phyloP scores from a whole-genome alignment of 129 eudicot species.

The Flaveria ramosissima region DNA sequence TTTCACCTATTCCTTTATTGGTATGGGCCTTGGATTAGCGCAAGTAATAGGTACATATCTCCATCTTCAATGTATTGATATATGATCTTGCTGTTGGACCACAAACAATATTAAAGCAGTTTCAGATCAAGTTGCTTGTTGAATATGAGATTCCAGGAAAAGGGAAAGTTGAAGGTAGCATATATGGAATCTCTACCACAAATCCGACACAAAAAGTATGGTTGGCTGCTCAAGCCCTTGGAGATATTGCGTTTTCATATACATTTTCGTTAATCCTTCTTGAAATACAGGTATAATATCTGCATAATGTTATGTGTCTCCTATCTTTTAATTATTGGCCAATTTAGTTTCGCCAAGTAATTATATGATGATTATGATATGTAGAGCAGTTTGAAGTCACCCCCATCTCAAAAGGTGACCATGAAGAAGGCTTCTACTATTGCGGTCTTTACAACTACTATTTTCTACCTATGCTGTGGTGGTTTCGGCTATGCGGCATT shows the following conservation, averaged over 20 bases:
- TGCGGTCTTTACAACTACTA: conserved; percentile 46
- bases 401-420: conserved; percentile 68
- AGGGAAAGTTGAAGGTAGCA: conserved; percentile 67
- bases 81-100: conserved; percentile 1
- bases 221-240: conserved; percentile 73
- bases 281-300: conserved; percentile 61
- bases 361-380: neutral
- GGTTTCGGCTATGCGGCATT: conserved; percentile 85
- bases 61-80: neutral
- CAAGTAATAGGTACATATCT: conserved; percentile 56
- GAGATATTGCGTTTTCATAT: conserved; percentile 77
- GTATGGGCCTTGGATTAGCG: conserved; percentile 68
- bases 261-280: conserved; percentile 63
- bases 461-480: conserved; percentile 77
- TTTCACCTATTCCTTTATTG: conserved; percentile 68
- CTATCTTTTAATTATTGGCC: neutral
- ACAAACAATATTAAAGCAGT: neutral
- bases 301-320: neutral
- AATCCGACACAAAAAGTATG: conserved; percentile 70
- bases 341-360: neutral
- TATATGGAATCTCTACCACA: conserved; percentile 56
- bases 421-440: conserved; percentile 72
- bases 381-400: conserved; percentile 74
- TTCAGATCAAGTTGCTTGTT: conserved; percentile 12
- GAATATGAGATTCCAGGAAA: conserved; percentile 48